These are phyloP conservation scores for Nemania bipapillata DNA, from an alignment of 2,329 filamentous ascomycete genomes.

Conservation along the genomic window DNA sequence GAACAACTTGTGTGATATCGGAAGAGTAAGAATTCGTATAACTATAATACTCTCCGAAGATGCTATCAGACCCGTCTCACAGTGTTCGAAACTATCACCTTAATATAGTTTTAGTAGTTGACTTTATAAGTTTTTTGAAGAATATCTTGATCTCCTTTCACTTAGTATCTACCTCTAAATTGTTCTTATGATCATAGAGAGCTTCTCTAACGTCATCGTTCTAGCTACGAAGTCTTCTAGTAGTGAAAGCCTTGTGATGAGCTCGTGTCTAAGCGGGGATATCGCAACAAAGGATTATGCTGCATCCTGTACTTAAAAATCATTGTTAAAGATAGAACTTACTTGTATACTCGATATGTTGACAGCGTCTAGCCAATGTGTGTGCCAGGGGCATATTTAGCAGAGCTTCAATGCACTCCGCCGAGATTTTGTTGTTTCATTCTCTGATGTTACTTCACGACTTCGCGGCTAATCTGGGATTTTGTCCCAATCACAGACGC, in stretches of 20 bases:
- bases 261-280: not conserved
- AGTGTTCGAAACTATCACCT: not conserved
- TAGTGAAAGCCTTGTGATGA: not conserved
- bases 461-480: constrained; percentile 20
- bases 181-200: not conserved
- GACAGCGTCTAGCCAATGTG: not conserved
- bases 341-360: not conserved
- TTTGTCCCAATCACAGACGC: not conserved
- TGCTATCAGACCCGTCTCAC: not conserved
- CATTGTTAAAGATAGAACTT: not conserved
- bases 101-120: not conserved
- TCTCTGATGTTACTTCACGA: not conserved
- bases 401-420: not conserved
- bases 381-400: not conserved
- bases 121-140: not conserved
- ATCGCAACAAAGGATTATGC: not conserved
- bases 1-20: not conserved
- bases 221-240: not conserved
- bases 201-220: not conserved
- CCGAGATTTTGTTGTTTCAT: not conserved
- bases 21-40: not conserved
- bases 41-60: not conserved
- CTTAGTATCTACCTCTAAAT: not conserved
- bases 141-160: not conserved
- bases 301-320: not conserved